A percentile compares a stretch with the other conserved stretches of the same genome.
Evolutionary conservation across 2,329 filamentous ascomycete genomes (phyloP).

Genomic region (Pseudocercospora musae): DNA sequence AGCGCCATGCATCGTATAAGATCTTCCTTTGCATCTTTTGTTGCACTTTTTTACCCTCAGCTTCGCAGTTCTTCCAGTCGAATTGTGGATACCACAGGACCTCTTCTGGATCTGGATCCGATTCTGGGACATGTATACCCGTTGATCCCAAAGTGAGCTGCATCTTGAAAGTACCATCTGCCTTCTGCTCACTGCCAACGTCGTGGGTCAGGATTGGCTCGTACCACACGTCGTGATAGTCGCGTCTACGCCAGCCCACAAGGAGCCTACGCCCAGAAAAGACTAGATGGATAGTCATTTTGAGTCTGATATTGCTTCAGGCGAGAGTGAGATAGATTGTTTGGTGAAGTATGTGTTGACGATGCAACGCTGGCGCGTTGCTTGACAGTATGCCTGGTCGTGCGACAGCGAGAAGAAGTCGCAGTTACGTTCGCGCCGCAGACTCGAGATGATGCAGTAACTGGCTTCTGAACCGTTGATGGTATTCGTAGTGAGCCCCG

Average conservation of each 20-base stretch:
- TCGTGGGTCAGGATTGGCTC: neutral
- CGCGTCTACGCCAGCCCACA: neutral
- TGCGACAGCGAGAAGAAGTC: too few species aligned
- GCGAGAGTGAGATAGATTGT: neutral
- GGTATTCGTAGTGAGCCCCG: too few species aligned
- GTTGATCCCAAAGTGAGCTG: neutral
- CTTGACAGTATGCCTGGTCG: too few species aligned
- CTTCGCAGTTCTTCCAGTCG: neutral
- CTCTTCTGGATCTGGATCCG: neutral
- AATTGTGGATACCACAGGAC: neutral
- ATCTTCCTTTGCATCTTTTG: too few species aligned
- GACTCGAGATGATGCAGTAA: too few species aligned
- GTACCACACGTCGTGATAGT: neutral
- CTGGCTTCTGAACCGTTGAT: too few species aligned
- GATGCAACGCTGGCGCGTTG: too few species aligned
- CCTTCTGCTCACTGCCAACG: neutral
- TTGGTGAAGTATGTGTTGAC: too few species aligned
- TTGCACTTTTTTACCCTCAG: neutral
- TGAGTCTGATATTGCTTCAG: neutral
- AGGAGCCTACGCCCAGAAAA: neutral
- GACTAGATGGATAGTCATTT: too few species aligned
- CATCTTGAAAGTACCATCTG: neutral
- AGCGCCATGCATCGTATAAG: too few species aligned
- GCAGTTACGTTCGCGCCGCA: too few species aligned
- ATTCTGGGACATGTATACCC: neutral